Evolutionary conservation across 345 rosid species (phyloP), one percentile per base, ranked within the genome.

Genomic region (Hibiscus trionum): DNA sequence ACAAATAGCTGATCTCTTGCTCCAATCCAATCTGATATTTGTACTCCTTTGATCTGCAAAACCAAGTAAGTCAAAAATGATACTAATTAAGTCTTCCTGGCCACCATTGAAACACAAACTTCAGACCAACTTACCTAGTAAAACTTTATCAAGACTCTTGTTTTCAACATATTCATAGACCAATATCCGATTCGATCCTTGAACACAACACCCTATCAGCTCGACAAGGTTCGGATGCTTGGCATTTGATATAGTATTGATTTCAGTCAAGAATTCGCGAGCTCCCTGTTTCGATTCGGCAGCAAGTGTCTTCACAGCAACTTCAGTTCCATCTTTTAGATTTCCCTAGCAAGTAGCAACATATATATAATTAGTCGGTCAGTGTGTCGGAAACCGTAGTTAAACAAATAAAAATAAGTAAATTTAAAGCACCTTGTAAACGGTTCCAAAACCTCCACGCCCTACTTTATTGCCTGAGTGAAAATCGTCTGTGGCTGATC

Each of bases 181-280:
- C 73, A 93, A 82, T 68, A 91, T 88, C 75, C 94, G 81, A 42
- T 87, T 81, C 33, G 73, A 46, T 68, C 87, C 88, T 79, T 88
- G 78, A 57, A 83, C 73, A 69, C 98, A 93, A 82, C 96, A 93
- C 15, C 98, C 98, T 39, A 89, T 64, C 75, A 93, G 82, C 79
- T 86, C 90, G 79, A 93, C 97, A 56, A 93, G 98, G 84, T 93
- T 88, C 42, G 85, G 94, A 80, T 93, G 98, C 78, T 73, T 88
- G 73, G 86, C 83, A 84, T 81, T 81, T 3, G 96, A 84, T 62
- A 93, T 88, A 37, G 88, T 76, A 65, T 77, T 84, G 73, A 91
- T 90, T 84, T 93, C 98, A 2, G 88, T 83, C 73, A 90, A 77
- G 79, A 93, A 93, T 82, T 89, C 97, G 2, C 81, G 80, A 64